Percentiles rank a stretch among this genome's conserved stretches.
phyloP scores from a whole-genome alignment of 1,284 basidiomycete species.

The Cerioporus squamosus region DNA sequence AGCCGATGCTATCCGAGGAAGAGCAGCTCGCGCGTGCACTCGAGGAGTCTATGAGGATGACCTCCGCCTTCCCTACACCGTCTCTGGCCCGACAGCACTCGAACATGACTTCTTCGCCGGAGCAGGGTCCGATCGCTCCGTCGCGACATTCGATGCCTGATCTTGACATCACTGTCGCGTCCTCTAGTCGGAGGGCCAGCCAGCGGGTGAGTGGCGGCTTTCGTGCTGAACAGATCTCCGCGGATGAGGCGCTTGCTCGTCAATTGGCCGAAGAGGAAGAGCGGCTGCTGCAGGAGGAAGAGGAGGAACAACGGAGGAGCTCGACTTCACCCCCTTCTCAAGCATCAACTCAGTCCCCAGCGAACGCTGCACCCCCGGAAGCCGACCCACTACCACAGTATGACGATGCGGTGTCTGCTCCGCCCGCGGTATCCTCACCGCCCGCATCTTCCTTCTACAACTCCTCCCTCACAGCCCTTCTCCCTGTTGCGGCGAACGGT shows the following conservation, averaged over 20 bases:
- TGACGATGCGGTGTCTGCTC: constrained; percentile 17
- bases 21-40: constrained; percentile 68
- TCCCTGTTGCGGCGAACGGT: not conserved
- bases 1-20: constrained; percentile 51
- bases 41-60: constrained; percentile 53
- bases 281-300: constrained; percentile 16
- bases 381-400: constrained; percentile 21
- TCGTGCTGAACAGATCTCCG: constrained; percentile 32
- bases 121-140: constrained; percentile 12
- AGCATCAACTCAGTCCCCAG: not conserved
- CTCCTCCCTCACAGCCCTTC: constrained; percentile 4
- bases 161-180: not conserved
- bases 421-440: constrained; percentile 6
- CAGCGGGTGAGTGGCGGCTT: not conserved
- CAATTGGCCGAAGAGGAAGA: constrained; percentile 40
- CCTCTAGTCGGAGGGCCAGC: not conserved
- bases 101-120: constrained; percentile 15
- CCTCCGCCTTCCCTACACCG: not conserved
- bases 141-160: constrained; percentile 5
- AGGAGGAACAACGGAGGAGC: not conserved
- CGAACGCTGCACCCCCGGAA: not conserved
- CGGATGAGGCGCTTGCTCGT: constrained; percentile 41
- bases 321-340: not conserved
- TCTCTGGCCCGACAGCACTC: constrained; percentile 10
- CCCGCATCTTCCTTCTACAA: constrained; percentile 3